Evolutionary conservation across 208 protist species (phyloP), one percentile per base, ranked within the genome.

Genomic region (Crithidia fasciculata): DNA sequence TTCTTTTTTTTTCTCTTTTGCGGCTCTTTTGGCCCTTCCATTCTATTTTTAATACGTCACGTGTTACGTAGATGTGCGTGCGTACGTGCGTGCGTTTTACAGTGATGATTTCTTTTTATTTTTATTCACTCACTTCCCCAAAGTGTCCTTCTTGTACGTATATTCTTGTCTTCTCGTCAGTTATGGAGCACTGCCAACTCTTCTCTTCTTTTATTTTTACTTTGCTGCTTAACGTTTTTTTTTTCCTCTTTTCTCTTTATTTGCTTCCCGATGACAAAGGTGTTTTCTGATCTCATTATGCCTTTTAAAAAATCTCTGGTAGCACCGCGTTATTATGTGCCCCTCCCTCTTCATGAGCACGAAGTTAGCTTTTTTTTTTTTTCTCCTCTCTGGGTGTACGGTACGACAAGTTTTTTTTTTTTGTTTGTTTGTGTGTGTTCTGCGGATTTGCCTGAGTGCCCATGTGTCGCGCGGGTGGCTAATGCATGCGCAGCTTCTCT

Each of bases 1-100:
- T 43, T 58, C 49, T 57, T 41, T 58, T 57, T 55, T 69, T 18
- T 69, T 28, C 45, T 49, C 7, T 49, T 49, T 13, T 15, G 12
- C 45, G 12, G 2, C 45, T 8, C 45, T 49, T 49, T 15, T 8
- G 45, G 28, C 28, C 28, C 28, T 49, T 49, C 45, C 7, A 49
- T 8, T 49, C 12, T 49, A 49, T 49, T 49, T 13, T 49, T 49
- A 2, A 15, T 49, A 28, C 28, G 28, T 28, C 28, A 28, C 45
- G 7, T 49, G 12, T 49, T 49, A 49, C 12, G 7, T 49, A 13
- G 7, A 13, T 49, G 45, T 49, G 45, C 12, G 45, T 49, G 45
- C 12, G 45, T 49, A 2, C 12, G 45, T 49, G 45, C 2, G 45
- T 49, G 45, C 45, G 9, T 8, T 49, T 49, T 15, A 49, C 9